Evolutionary conservation across 345 rosid species (phyloP), one percentile per base, ranked within the genome.

Genomic region (Euphorbia tirucalli): DNA sequence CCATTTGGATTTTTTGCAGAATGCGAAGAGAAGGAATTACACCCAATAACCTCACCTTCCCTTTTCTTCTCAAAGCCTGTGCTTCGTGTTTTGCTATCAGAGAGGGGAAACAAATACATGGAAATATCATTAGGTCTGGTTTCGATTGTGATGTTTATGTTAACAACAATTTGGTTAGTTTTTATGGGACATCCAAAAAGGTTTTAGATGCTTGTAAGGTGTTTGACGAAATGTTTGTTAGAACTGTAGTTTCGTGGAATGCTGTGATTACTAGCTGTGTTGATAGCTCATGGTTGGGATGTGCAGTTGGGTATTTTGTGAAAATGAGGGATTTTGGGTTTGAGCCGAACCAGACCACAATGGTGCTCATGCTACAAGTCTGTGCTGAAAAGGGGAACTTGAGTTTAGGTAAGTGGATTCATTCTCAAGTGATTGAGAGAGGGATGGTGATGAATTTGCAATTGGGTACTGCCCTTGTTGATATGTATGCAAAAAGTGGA

Each of bases 171-270:
- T 71, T 94, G 88, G 74, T 90, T 13, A 78, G 84, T 74, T 80
- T 90, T 0, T 91, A 91, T 67, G 91, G 98, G 49, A 75, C 89
- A 13, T 87, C 95, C 77, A 83, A 79, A 80, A 85, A 83, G 77
- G 72, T 88, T 58, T 31, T 41, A 41, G 80, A 83, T 68, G 93
- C 95, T 0, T 39, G 85, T n/a, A 79, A 79, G 67, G 75, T 89
- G 91, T 90, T 94, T 79, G 92, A 90, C 35, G 81, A 83, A 85
- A 90, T 94, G 92, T 14, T 79, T 70, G 77, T 60, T 0, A 90
- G 90, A 80, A 87, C 77, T 25, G 82, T 86, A 13, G 91, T 92
- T 66, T 90, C 96, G 15, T 92, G 95, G 96, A 94, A 94, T 82
- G 83, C 89, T 0, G 75, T 90, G 60, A 77, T 94, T 75, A 85